These are phyloP conservation scores for Tricholoma hemisulphureum DNA, from an alignment of 768 basidiomycete species.

Conservation along the genomic window DNA sequence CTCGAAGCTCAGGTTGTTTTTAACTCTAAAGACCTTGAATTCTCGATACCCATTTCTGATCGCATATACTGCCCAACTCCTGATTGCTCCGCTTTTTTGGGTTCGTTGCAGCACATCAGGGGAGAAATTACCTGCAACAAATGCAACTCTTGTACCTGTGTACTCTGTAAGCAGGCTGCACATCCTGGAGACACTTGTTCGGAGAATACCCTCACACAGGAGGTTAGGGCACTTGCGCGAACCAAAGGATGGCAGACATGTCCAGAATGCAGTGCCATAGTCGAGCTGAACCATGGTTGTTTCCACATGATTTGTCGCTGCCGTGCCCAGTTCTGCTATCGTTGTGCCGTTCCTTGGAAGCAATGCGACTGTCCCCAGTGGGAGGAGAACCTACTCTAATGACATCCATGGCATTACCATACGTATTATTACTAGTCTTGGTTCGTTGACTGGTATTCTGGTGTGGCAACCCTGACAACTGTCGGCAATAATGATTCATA, in stretches of 20 bases:
- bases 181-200: constrained; percentile 43
- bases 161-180: constrained; percentile 44
- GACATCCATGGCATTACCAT: too few relatives aligned
- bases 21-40: constrained; percentile 45
- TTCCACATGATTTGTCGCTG: constrained; percentile 69
- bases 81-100: constrained; percentile 55
- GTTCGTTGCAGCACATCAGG: constrained; percentile 28
- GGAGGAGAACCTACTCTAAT: background rate
- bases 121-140: constrained; percentile 27
- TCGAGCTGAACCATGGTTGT: constrained; percentile 57
- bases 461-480: too few relatives aligned
- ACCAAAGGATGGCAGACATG: constrained; percentile 59
- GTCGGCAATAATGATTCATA: too few relatives aligned
- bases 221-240: constrained; percentile 45
- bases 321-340: constrained; percentile 58
- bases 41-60: constrained; percentile 35
- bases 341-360: constrained; percentile 64
- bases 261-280: constrained; percentile 52
- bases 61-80: constrained; percentile 53
- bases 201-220: constrained; percentile 40
- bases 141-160: constrained; percentile 45
- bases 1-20: constrained; percentile 30
- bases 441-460: too few relatives aligned
- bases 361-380: constrained; percentile 41
- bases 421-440: too few relatives aligned